Conservation (phyloP, 1,284 basidiomycete species). For the Ceratobasidium sp. region DNA sequence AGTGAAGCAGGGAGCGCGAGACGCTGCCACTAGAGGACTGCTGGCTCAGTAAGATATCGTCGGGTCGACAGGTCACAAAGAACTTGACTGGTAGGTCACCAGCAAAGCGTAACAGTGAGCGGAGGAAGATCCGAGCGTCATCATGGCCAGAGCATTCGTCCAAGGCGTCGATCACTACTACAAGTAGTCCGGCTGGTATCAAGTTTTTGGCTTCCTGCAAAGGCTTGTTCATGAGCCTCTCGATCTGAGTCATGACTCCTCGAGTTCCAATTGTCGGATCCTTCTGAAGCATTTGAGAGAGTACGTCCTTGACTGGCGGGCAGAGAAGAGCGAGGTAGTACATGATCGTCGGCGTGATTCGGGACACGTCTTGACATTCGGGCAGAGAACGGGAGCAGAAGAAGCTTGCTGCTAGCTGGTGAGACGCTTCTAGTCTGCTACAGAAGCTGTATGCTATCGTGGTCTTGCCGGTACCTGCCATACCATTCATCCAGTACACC, state of each 20-base stretch:
- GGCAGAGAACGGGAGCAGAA: slow-evolving; percentile 54
- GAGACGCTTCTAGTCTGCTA: slow-evolving; percentile 23
- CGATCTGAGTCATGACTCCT: slow-evolving; percentile 10
- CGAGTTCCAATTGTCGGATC: neutral
- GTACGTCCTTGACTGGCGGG: neutral
- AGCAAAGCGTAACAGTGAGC: neutral
- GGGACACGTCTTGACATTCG: slow-evolving; percentile 20
- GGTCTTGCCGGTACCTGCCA: slow-evolving; percentile 50
- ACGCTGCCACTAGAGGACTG: neutral
- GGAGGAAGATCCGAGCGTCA: slow-evolving; percentile 1
- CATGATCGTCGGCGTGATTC: slow-evolving; percentile 41
- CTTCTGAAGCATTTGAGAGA: slow-evolving; percentile 6
- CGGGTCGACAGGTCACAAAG: slow-evolving; percentile 45
- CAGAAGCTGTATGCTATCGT: slow-evolving; percentile 51
- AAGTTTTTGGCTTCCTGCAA: slow-evolving; percentile 10
- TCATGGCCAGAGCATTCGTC: slow-evolving; percentile 39
- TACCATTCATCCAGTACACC: slow-evolving; percentile 52
- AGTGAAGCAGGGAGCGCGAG: neutral
- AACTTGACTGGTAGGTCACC: slow-evolving; percentile 25
- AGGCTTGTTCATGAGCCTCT: slow-evolving; percentile 33
- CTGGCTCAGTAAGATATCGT: neutral
- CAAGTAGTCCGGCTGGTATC: neutral
- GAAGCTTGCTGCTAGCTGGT: slow-evolving; percentile 53
- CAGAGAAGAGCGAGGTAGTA: slow-evolving; percentile 40
- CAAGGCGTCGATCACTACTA: slow-evolving; percentile 45